A percentile compares a stretch with the other conserved stretches of the same genome.
These are phyloP conservation scores for Saccharomyces hybrid DNA, from an alignment of 1,139 yeast genomes.

Conservation along the genomic window DNA sequence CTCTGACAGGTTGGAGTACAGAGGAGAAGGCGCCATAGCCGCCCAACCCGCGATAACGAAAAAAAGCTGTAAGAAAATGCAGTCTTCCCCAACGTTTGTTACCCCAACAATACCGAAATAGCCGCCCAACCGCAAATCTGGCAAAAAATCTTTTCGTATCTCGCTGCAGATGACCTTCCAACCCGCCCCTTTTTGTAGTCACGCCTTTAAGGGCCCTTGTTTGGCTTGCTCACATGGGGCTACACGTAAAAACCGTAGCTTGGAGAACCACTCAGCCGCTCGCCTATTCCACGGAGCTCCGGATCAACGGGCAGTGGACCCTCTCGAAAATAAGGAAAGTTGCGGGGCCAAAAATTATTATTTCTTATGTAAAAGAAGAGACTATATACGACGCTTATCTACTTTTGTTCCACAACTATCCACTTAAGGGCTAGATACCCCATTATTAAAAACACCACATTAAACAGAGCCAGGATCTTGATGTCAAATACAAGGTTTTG, in stretches of 20 bases:
- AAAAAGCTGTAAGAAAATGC: not conserved
- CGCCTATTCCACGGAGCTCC: not conserved
- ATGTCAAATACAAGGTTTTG: conserved; percentile 67
- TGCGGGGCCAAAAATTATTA: not conserved
- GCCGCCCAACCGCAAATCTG: not conserved
- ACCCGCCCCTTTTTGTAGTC: not conserved
- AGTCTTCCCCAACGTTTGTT: not conserved
- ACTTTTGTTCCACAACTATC: conserved; percentile 71
- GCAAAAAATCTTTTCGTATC: not conserved
- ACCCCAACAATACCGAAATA: not conserved
- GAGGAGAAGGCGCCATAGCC: not conserved
- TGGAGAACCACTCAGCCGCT: not conserved
- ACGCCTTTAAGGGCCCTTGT: not conserved
- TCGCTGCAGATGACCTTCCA: not conserved
- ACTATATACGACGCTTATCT: conserved; percentile 4
- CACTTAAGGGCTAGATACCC: conserved; percentile 72
- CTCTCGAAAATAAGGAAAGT: not conserved
- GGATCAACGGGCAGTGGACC: not conserved
- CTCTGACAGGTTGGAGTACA: not conserved
- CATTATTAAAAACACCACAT: conserved; percentile 44
- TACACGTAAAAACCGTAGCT: not conserved
- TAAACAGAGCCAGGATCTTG: conserved; percentile 43
- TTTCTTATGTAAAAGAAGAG: not conserved
- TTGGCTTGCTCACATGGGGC: not conserved
- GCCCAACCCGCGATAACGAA: not conserved